A percentile compares a stretch with the other conserved stretches of the same genome.
Conservation (phyloP, 495 filamentous ascomycete genomes). For the Penicillium flavigenum region DNA sequence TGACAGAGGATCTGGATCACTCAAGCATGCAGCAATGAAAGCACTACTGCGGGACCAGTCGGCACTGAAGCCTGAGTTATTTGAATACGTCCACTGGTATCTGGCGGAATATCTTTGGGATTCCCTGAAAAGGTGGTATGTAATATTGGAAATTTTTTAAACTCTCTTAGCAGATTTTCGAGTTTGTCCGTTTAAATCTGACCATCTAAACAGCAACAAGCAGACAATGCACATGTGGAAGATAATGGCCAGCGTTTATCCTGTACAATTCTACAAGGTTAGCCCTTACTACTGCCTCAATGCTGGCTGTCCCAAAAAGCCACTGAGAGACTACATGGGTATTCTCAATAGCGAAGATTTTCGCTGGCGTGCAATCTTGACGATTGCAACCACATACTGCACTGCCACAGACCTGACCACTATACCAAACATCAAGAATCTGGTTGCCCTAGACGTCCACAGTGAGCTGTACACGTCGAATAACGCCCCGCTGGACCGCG, state of each 20-base stretch:
- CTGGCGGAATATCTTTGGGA: conserved; percentile 44
- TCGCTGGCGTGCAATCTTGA: conserved; percentile 36
- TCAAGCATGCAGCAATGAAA: conserved; percentile 38
- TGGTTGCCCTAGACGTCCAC: conserved; percentile 40
- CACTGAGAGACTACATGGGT: conserved; percentile 36
- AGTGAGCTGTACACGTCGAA: neutral
- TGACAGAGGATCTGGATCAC: conserved; percentile 27
- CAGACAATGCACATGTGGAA: conserved; percentile 46
- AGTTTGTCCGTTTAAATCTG: conserved; percentile 2
- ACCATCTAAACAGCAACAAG: conserved; percentile 30
- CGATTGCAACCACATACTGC: conserved; percentile 27
- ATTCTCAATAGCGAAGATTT: conserved; percentile 30
- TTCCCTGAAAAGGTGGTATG: conserved; percentile 35
- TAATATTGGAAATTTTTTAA: neutral
- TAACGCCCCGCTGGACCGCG: neutral
- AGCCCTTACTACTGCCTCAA: conserved; percentile 27
- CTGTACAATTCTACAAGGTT: conserved; percentile 28
- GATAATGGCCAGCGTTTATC: conserved; percentile 38
- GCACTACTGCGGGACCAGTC: conserved; percentile 35
- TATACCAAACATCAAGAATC: conserved; percentile 35
- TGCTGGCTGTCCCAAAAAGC: conserved; percentile 23
- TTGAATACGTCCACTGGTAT: conserved; percentile 37
- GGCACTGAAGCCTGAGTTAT: conserved; percentile 26
- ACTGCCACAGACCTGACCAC: conserved; percentile 35
- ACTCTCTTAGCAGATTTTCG: neutral